These are phyloP conservation scores for Roridomyces roridus DNA, from an alignment of 768 basidiomycete species.

Conservation along the genomic window DNA sequence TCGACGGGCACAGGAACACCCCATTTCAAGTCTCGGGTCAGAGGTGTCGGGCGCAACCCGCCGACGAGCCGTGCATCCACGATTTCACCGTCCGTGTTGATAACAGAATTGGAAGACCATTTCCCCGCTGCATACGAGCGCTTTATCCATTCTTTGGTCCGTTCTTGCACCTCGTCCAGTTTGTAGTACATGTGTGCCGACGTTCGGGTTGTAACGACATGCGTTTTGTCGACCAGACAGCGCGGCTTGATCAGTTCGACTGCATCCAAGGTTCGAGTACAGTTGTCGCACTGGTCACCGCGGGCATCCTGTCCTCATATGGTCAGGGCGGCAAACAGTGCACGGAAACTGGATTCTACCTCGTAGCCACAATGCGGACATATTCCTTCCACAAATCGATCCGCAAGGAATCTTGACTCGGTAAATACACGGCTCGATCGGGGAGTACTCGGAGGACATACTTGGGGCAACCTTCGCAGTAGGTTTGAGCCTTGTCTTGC, in stretches of 20 bases:
- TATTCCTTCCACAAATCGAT: constrained; percentile 97
- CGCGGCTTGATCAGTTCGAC: constrained; percentile 94
- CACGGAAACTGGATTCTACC: constrained; percentile 43
- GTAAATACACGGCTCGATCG: neutral
- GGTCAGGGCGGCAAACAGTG: neutral
- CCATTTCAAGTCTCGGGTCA: constrained; percentile 96
- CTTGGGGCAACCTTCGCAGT: constrained; percentile 92
- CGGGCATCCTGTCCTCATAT: constrained; percentile 76
- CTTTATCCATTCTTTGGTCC: constrained; percentile 88
- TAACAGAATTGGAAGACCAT: constrained; percentile 93
- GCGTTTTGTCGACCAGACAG: constrained; percentile 85
- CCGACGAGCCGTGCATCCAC: constrained; percentile 87
- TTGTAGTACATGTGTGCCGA: constrained; percentile 93
- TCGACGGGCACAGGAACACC: constrained; percentile 91
- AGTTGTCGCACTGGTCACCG: constrained; percentile 97
- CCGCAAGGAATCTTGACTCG: constrained; percentile 81
- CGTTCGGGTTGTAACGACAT: constrained; percentile 74
- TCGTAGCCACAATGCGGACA: constrained; percentile 94
- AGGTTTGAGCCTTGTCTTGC: constrained; percentile 91
- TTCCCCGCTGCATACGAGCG: constrained; percentile 78
- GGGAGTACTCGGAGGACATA: constrained; percentile 35
- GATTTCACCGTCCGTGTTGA: constrained; percentile 86
- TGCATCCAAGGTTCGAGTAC: constrained; percentile 90
- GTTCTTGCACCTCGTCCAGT: constrained; percentile 82
- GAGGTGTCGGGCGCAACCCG: constrained; percentile 86